A percentile compares a stretch with the other conserved stretches of the same genome.
Conservation (phyloP, 108 stramenopile species). For the Ochromonas danica region DNA sequence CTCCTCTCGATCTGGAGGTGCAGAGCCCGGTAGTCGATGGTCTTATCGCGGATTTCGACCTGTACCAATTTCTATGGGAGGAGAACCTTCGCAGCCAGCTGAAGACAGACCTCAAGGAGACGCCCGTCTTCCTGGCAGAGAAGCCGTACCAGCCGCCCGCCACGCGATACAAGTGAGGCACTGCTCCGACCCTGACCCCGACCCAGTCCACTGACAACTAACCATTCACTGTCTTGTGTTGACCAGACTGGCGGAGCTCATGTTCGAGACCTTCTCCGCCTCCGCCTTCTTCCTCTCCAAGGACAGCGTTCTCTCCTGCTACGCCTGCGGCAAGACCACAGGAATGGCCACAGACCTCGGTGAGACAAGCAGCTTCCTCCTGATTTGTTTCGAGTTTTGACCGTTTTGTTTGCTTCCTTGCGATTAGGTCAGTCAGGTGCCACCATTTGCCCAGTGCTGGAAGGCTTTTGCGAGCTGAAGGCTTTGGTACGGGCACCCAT, state of each 20-base stretch:
- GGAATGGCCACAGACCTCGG: slow-evolving; percentile 49
- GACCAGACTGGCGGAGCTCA: slow-evolving; percentile 40
- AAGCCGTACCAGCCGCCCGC: slow-evolving; percentile 20
- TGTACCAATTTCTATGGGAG: slow-evolving; percentile 46
- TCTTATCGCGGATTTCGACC: slow-evolving; percentile 48
- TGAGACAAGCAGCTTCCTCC: too few relatives aligned
- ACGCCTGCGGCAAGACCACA: slow-evolving; percentile 53
- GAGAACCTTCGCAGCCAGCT: slow-evolving; percentile 39
- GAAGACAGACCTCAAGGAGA: slow-evolving; percentile 43
- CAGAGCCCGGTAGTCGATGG: slow-evolving; percentile 7
- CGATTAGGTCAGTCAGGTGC: too few relatives aligned
- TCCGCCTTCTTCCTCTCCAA: slow-evolving; percentile 54
- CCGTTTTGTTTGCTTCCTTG: too few relatives aligned
- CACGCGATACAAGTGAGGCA: slow-evolving; percentile 3
- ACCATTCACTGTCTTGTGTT: too few relatives aligned
- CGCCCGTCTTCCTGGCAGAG: slow-evolving; percentile 46
- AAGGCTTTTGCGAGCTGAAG: slow-evolving; percentile 46
- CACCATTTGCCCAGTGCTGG: slow-evolving; percentile 43
- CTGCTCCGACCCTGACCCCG: too few relatives aligned
- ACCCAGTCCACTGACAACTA: too few relatives aligned
- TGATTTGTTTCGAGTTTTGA: too few relatives aligned
- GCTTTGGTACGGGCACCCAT: slow-evolving; percentile 8
- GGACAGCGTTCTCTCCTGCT: slow-evolving; percentile 50
- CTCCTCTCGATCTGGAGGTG: neutral
- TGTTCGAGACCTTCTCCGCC: slow-evolving; percentile 52